These are phyloP conservation scores for Mycogone perniciosa DNA, from an alignment of 2,329 filamentous ascomycete species.

Conservation along the genomic window DNA sequence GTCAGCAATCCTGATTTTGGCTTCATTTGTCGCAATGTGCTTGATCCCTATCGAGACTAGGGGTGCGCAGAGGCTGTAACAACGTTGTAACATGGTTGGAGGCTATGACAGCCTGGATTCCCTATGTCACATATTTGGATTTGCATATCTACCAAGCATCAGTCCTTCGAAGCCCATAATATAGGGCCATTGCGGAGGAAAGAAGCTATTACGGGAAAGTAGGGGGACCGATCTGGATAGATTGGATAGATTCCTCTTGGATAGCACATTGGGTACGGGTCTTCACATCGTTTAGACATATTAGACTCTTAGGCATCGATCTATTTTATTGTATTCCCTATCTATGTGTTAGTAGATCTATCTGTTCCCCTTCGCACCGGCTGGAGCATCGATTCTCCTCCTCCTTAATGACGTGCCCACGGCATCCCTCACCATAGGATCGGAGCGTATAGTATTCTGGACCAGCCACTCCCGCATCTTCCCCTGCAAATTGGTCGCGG, in stretches of 20 bases:
- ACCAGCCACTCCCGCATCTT: conserved; percentile 83
- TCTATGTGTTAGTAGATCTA: conserved; percentile 17
- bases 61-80: conserved; percentile 50
- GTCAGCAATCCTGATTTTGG: conserved; percentile 49
- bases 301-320: not conserved
- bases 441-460: conserved; percentile 73
- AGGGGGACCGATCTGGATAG: not conserved
- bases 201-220: not conserved
- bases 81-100: not conserved
- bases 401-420: conserved; percentile 61
- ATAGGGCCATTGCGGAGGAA: too few relatives aligned
- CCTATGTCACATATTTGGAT: not conserved
- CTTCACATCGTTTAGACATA: not conserved
- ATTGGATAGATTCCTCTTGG: not conserved
- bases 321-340: not conserved
- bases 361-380: conserved; percentile 50
- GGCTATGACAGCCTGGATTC: not conserved
- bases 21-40: conserved; percentile 53
- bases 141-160: not conserved
- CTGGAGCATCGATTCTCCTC: conserved; percentile 55
- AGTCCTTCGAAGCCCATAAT: not conserved
- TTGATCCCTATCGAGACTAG: conserved; percentile 58
- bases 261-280: not conserved
- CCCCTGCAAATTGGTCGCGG: conserved; percentile 51
- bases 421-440: conserved; percentile 77